These are phyloP conservation scores for Penicillium sp. DNA, from an alignment of 2,329 filamentous ascomycete species.

Conservation along the genomic window DNA sequence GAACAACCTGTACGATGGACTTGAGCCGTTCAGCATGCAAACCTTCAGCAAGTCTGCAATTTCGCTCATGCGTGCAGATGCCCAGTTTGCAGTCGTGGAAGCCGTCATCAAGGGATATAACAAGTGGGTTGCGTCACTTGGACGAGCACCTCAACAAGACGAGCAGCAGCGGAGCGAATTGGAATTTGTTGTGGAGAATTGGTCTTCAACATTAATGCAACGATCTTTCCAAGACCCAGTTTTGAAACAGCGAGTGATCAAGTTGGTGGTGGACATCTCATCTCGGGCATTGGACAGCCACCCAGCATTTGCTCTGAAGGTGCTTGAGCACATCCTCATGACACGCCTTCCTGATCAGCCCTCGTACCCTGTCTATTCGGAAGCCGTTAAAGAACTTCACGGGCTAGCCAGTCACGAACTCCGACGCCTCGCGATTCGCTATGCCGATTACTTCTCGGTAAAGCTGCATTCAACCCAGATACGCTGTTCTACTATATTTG, in stretches of 20 bases:
- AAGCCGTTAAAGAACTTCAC: conserved; percentile 85
- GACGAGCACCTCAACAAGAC: conserved; percentile 49
- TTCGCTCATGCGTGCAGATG: conserved; percentile 66
- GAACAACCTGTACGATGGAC: conserved; percentile 67
- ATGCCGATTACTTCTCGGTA: conserved; percentile 76
- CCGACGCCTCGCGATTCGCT: conserved; percentile 80
- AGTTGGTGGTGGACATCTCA: conserved; percentile 78
- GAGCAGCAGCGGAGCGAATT: conserved; percentile 37
- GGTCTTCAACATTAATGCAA: conserved; percentile 40
- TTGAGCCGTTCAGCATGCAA: conserved; percentile 54
- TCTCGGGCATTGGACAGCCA: conserved; percentile 73
- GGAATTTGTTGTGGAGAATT: conserved; percentile 39
- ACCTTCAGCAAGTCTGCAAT: conserved; percentile 40
- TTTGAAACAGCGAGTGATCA: conserved; percentile 73
- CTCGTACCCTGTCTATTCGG: conserved; percentile 68
- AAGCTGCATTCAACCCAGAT: too few species aligned
- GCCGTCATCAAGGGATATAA: conserved; percentile 82
- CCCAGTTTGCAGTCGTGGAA: conserved; percentile 84
- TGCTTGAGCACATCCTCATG: conserved; percentile 84
- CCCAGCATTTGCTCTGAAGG: conserved; percentile 75
- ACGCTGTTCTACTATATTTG: too few species aligned
- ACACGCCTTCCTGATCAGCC: conserved; percentile 70
- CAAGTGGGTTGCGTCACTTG: conserved; percentile 63
- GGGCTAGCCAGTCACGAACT: conserved; percentile 79
- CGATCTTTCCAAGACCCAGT: conserved; percentile 61